A percentile compares a stretch with the other conserved stretches of the same genome.
phyloP scores from a whole-genome alignment of 2,329 filamentous ascomycete genomes.

The Exophiala bonariae region DNA sequence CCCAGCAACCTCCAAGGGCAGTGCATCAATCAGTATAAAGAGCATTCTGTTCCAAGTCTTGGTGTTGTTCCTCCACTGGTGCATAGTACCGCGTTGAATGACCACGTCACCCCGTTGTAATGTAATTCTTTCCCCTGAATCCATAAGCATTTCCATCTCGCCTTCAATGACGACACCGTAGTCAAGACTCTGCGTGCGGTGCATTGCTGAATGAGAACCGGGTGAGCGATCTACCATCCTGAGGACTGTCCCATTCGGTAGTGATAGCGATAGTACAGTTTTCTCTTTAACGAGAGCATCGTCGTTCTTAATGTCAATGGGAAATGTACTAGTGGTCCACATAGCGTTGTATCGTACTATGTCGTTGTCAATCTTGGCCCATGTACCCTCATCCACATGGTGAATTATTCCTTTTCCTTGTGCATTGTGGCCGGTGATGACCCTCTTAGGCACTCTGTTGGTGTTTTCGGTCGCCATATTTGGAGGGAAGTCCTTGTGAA shows the following conservation, averaged over 20 bases:
- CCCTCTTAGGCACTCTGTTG: slow-evolving; percentile 1
- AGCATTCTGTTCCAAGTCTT: slow-evolving; percentile 19
- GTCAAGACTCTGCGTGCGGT: slow-evolving; percentile 55
- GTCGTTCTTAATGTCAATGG: slow-evolving; percentile 13
- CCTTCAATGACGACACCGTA: slow-evolving; percentile 57
- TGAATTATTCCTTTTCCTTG: slow-evolving; percentile 10
- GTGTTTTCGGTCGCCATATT: slow-evolving; percentile 6
- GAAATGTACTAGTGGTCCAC: slow-evolving; percentile 12
- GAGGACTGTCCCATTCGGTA: slow-evolving; percentile 9
- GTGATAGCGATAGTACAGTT: slow-evolving; percentile 6
- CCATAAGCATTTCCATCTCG: slow-evolving; percentile 51
- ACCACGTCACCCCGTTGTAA: slow-evolving; percentile 53
- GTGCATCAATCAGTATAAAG: slow-evolving; percentile 19
- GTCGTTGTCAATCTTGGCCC: slow-evolving; percentile 15
- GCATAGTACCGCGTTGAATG: slow-evolving; percentile 50
- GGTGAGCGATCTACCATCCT: slow-evolving; percentile 47
- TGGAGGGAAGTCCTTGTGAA: too few relatives aligned
- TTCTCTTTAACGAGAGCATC: slow-evolving; percentile 8
- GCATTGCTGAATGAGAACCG: slow-evolving; percentile 44
- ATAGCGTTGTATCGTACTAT: slow-evolving; percentile 15
- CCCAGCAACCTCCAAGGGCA: slow-evolving; percentile 13
- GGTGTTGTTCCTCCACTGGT: slow-evolving; percentile 40
- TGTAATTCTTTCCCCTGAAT: slow-evolving; percentile 47
- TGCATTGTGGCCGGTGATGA: slow-evolving; percentile 9
- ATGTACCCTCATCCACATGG: slow-evolving; percentile 7